Conservation (phyloP, 208 protist species). For the Trypanosoma scelopori region DNA sequence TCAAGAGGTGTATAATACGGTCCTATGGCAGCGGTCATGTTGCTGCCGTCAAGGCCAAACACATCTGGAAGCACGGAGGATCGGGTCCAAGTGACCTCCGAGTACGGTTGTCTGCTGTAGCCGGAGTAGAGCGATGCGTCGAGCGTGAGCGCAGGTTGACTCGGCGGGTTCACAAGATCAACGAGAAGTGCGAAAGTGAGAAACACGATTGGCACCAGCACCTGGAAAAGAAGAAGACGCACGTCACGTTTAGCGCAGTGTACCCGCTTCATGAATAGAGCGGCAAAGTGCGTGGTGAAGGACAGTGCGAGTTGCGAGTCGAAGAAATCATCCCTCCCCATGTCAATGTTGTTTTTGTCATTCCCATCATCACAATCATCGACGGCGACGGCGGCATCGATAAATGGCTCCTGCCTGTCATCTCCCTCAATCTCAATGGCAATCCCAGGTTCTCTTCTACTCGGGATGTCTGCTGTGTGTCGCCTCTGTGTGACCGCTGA, state of each 20-base stretch:
- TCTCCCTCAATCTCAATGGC: constrained; percentile 11
- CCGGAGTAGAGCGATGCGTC: constrained; percentile 68
- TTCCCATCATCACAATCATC: background rate
- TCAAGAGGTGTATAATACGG: constrained; percentile 18
- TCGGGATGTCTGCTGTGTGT: too few species aligned
- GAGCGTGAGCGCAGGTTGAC: constrained; percentile 51
- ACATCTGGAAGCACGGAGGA: constrained; percentile 17
- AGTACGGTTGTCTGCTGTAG: constrained; percentile 26
- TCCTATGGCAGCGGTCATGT: constrained; percentile 19
- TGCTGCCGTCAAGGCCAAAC: constrained; percentile 2
- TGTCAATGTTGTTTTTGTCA: constrained; percentile 1
- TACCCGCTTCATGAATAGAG: constrained; percentile 73
- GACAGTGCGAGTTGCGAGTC: background rate
- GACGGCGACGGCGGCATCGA: background rate
- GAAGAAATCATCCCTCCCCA: background rate
- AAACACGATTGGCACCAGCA: constrained; percentile 74
- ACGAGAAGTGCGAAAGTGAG: constrained; percentile 73
- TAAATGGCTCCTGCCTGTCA: background rate
- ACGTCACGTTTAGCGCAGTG: constrained; percentile 76
- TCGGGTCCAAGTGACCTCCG: constrained; percentile 9
- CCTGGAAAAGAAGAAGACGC: constrained; percentile 69
- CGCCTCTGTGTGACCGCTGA: background rate
- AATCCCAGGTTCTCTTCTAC: constrained; percentile 2
- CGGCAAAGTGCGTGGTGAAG: constrained; percentile 69
- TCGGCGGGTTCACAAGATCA: constrained; percentile 50